Base-by-base conservation (phyloP, 192 early-diverging fungal genomes). In the Phlyctochytrium planicorne region DNA sequence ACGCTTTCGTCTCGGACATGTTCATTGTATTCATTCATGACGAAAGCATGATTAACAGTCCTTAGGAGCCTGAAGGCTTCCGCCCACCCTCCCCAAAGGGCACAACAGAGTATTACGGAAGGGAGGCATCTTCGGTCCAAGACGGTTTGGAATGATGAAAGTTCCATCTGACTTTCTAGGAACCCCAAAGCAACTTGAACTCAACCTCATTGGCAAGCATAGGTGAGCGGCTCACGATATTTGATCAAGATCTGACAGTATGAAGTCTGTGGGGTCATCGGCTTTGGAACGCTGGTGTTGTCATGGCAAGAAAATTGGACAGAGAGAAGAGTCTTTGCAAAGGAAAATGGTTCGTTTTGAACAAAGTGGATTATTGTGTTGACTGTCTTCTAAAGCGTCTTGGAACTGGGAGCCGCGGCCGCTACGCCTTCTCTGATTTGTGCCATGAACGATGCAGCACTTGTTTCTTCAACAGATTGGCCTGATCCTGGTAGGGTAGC, bases 241-340 rank as follows among this genome's bases (percentile, higher is more conserved):
- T 47, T 6, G 30, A 4, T 24, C 4, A 47, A 63, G 17, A 31
- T 3, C 16, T 55, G 30, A 52, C 2, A 56, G 33, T 20, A 47
- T 24, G 6, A 50, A 71, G 63, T 64, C 80, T 96, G 0, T 93
- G 92, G 93, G 92, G 83, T 17, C 94, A 97, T 70, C 77, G 88
- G 50, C 82, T 97, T 30, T 97, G 94, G 94, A 97, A 97, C 64
- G 93, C 94, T 1, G 91, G 91, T 47, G 87, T 90, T 70, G 84
- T 83, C 32, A 85, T 95, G 81, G 85, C 92, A 31, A 79, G 86
- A 59, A 87, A 91, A 69, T 77, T 97, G 56, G 94, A 97, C 65
- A 61, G 78, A 34, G 77, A 89, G 63, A 87, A 87, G 35, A 73
- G 81, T 20, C 63, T 91, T 12, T 80, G 85, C 6, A 32, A 57